phyloP scores from a whole-genome alignment of 2,329 filamentous ascomycete genomes.

The Rasamsonia emersonii region DNA sequence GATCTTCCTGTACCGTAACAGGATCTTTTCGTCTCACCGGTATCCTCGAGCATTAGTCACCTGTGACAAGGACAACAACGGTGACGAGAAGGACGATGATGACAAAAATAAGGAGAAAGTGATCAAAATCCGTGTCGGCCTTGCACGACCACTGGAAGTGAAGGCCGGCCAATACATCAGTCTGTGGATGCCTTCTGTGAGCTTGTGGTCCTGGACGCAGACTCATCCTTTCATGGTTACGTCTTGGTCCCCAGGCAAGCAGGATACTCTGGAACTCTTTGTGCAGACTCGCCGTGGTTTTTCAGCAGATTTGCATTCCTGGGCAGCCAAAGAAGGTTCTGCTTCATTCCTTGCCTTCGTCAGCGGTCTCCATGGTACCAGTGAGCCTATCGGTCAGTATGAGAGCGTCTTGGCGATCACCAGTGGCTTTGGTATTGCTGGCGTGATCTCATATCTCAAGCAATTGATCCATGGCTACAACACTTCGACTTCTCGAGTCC shows the following conservation, averaged over 20 bases:
- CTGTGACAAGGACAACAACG: constrained; percentile 5
- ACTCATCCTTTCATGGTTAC: constrained; percentile 18
- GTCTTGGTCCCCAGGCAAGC: constrained; percentile 16
- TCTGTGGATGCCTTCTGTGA: constrained; percentile 20
- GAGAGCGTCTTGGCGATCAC: constrained; percentile 25
- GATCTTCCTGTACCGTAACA: constrained; percentile 15
- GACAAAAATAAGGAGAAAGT: too few relatives aligned
- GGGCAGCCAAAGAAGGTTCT: constrained; percentile 6
- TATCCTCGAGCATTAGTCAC: constrained; percentile 14
- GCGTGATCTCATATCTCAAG: constrained; percentile 25
- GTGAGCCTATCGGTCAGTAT: constrained; percentile 18
- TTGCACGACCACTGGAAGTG: constrained; percentile 14
- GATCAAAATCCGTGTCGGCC: constrained; percentile 12
- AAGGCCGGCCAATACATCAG: constrained; percentile 21
- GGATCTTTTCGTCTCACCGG: constrained; percentile 12
- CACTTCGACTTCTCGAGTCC: constrained; percentile 16
- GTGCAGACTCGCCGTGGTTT: constrained; percentile 21
- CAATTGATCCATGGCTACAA: constrained; percentile 29
- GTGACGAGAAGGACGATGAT: too few relatives aligned
- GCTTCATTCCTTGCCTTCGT: constrained; percentile 21
- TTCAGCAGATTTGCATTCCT: constrained; percentile 16
- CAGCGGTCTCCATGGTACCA: constrained; percentile 23
- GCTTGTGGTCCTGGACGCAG: constrained; percentile 16
- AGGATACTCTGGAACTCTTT: constrained; percentile 23
- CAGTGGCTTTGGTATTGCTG: constrained; percentile 23